These are phyloP conservation scores for Fusarium incarnatum DNA, from an alignment of 2,329 filamentous ascomycete genomes.

Conservation along the genomic window DNA sequence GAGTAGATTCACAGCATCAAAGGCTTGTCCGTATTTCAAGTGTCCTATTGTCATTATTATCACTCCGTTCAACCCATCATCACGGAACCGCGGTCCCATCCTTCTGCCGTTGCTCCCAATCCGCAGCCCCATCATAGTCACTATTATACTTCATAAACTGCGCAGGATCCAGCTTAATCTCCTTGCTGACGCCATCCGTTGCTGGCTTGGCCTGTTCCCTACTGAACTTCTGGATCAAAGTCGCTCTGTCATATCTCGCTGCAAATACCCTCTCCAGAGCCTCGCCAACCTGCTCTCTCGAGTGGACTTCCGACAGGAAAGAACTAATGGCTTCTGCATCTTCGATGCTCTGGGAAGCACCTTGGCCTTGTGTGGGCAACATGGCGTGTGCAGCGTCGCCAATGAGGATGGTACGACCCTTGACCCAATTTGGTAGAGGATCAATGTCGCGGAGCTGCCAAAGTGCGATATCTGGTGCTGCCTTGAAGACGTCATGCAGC, in stretches of 20 bases:
- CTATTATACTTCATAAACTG: conserved; percentile 42
- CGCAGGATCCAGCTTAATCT: conserved; percentile 35
- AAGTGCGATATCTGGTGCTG: conserved; percentile 2
- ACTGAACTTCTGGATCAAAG: conserved; percentile 39
- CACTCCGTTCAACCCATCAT: not conserved
- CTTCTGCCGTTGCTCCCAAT: conserved; percentile 39
- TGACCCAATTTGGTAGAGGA: conserved; percentile 14
- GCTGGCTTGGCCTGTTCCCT: conserved; percentile 38
- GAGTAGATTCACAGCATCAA: too few relatives aligned
- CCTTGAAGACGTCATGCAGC: conserved; percentile 12
- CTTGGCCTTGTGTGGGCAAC: conserved; percentile 17
- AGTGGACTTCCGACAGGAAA: not conserved
- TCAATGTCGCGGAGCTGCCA: conserved; percentile 26
- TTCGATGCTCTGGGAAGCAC: conserved; percentile 19
- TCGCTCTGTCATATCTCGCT: conserved; percentile 26
- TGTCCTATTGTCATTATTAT: not conserved
- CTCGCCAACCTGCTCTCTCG: not conserved
- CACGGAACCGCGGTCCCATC: conserved; percentile 10
- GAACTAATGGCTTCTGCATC: conserved; percentile 12
- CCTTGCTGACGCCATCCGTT: conserved; percentile 28
- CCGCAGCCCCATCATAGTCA: conserved; percentile 32
- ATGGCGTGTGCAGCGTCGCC: conserved; percentile 20
- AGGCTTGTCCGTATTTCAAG: too few relatives aligned
- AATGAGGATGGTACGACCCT: conserved; percentile 11
- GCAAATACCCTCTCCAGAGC: conserved; percentile 14